Evolutionary conservation across 805 yeast species (phyloP).

Genomic region (Starmera dryadoides): DNA sequence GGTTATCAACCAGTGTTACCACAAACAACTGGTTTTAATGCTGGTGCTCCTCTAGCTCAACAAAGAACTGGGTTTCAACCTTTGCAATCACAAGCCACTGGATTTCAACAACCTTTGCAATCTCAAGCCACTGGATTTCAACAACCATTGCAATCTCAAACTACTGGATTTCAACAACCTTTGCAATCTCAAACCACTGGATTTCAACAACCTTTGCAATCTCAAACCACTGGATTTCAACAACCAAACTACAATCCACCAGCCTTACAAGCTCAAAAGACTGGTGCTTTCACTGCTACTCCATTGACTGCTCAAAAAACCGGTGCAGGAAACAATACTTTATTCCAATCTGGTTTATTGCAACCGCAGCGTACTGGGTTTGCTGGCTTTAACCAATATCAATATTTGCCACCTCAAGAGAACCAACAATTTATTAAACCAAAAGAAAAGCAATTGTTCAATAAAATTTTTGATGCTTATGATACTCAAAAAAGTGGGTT

Average conservation of each 20-base stretch:
- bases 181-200: slow-evolving; percentile 27
- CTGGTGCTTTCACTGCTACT: slow-evolving; percentile 45
- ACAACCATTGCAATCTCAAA: slow-evolving; percentile 29
- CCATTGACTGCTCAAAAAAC: slow-evolving; percentile 61
- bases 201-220: slow-evolving; percentile 21
- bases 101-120: slow-evolving; percentile 24
- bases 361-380: slow-evolving; percentile 23
- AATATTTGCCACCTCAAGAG: slow-evolving; percentile 24
- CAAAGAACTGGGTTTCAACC: slow-evolving; percentile 22
- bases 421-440: slow-evolving; percentile 67
- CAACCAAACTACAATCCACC: slow-evolving; percentile 13
- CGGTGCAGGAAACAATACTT: slow-evolving; percentile 38
- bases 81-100: slow-evolving; percentile 24
- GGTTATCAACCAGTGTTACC: slow-evolving; percentile 29
- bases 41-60: slow-evolving; percentile 27
- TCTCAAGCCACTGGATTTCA: slow-evolving; percentile 45
- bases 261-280: slow-evolving; percentile 53
- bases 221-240: slow-evolving; percentile 32
- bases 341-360: slow-evolving; percentile 26
- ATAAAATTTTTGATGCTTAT: slow-evolving; percentile 84
- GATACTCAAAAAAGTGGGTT: slow-evolving; percentile 62
- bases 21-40: slow-evolving; percentile 41
- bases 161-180: slow-evolving; percentile 25
- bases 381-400: slow-evolving; percentile 19
- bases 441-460: slow-evolving; percentile 81